These are phyloP conservation scores for Thraustochytrium sp. DNA, from an alignment of 352 stramenopile genomes.

Conservation along the genomic window DNA sequence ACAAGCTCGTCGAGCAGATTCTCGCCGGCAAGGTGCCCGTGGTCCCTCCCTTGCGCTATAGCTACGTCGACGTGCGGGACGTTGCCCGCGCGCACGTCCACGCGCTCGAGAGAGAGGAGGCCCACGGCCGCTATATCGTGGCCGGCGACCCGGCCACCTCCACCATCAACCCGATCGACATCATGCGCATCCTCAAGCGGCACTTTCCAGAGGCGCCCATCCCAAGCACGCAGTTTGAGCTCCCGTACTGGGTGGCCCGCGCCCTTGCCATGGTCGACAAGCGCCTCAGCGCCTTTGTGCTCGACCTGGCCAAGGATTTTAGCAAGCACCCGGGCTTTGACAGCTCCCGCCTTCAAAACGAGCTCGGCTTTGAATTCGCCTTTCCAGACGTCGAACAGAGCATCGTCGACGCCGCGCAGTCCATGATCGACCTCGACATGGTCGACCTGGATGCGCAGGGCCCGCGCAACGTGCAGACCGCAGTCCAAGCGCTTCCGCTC, in stretches of 20 bases:
- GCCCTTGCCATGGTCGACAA: not conserved
- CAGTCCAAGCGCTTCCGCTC: not conserved
- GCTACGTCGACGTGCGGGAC: not conserved
- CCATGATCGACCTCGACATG: not conserved
- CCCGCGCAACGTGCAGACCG: not conserved
- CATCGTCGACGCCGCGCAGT: not conserved
- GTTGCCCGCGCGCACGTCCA: not conserved
- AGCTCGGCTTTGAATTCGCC: not conserved
- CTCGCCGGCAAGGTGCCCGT: not conserved
- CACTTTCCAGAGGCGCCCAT: not conserved
- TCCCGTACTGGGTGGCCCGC: not conserved
- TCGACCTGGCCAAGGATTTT: not conserved
- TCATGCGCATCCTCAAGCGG: not conserved
- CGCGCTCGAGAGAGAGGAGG: not conserved
- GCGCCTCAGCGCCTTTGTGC: not conserved
- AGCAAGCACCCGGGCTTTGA: not conserved
- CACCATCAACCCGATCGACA: not conserved
- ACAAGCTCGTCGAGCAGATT: not conserved
- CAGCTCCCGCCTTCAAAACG: not conserved
- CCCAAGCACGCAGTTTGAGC: not conserved
- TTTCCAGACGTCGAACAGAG: not conserved
- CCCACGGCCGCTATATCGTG: constrained; percentile 8
- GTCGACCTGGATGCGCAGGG: not conserved
- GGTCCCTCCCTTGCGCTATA: not conserved
- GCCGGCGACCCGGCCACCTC: not conserved